phyloP scores from a whole-genome alignment of 768 basidiomycete species.

The Obba rivulosa region DNA sequence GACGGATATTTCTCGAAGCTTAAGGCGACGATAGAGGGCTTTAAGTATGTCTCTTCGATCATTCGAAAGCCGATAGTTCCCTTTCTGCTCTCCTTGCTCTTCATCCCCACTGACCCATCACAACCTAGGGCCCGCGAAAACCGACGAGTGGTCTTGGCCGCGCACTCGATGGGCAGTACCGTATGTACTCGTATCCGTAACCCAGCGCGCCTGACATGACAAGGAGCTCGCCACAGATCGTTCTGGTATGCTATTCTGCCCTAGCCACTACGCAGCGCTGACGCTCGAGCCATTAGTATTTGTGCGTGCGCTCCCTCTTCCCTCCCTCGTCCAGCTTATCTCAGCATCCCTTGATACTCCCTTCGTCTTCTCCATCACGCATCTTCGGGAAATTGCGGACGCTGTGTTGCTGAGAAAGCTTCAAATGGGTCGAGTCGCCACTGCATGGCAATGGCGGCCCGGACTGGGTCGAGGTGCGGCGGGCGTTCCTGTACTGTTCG shows the following conservation, averaged over 20 bases:
- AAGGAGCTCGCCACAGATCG: slow-evolving; percentile 25
- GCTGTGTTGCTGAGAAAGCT: slow-evolving; percentile 34
- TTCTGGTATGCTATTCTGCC: slow-evolving; percentile 37
- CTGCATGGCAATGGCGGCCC: slow-evolving; percentile 76
- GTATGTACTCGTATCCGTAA: slow-evolving; percentile 35
- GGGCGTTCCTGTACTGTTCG: neutral
- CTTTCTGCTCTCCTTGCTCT: neutral
- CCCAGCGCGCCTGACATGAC: neutral
- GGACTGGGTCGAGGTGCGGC: slow-evolving; percentile 82
- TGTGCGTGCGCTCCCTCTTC: too few species aligned
- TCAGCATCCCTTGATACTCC: neutral
- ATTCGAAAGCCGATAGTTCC: neutral
- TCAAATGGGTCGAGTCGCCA: slow-evolving; percentile 96
- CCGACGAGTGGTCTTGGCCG: slow-evolving; percentile 77
- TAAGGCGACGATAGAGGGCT: slow-evolving; percentile 75
- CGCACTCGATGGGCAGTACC: slow-evolving; percentile 83
- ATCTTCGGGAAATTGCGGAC: too few species aligned
- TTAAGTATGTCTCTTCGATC: slow-evolving; percentile 43
- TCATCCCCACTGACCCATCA: neutral
- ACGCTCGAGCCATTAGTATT: too few species aligned
- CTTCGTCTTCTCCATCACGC: too few species aligned
- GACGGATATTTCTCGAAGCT: slow-evolving; percentile 86
- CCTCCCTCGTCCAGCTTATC: neutral
- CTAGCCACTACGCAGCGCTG: neutral
- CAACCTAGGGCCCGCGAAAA: slow-evolving; percentile 55